Evolutionary conservation across 2,329 filamentous ascomycete species (phyloP).

Genomic region (Stenocarpella maydis): DNA sequence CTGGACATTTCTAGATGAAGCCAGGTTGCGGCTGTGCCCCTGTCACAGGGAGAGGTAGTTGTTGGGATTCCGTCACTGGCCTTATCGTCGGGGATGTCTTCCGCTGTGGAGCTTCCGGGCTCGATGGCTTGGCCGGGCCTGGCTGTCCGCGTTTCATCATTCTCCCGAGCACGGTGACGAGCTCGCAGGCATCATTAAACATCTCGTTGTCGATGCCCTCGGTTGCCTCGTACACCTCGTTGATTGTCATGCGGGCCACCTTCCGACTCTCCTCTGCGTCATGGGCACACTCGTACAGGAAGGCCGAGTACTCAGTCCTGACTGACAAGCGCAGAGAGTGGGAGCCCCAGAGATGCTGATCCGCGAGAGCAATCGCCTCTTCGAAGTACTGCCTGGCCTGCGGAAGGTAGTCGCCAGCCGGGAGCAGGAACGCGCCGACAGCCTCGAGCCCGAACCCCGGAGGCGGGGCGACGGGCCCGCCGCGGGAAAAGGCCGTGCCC

Average conservation of each 20-base stretch:
- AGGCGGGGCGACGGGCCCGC: conserved; percentile 65
- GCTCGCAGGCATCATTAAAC: conserved; percentile 88
- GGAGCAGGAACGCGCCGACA: conserved; percentile 79
- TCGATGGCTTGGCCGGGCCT: conserved; percentile 43
- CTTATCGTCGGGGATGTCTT: conserved; percentile 4
- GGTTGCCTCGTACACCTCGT: conserved; percentile 88
- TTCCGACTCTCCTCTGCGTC: conserved; percentile 79
- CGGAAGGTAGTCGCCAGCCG: conserved; percentile 81
- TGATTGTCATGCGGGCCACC: conserved; percentile 82
- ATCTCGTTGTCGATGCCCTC: conserved; percentile 96
- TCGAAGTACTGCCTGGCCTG: conserved; percentile 83
- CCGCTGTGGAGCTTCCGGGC: conserved; percentile 38
- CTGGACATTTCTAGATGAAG: conserved; percentile 13
- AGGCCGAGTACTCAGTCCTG: conserved; percentile 91
- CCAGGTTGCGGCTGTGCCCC: conserved; percentile 26
- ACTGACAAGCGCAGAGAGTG: conserved; percentile 90
- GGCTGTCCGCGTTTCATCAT: conserved; percentile 81
- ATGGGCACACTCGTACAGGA: conserved; percentile 91
- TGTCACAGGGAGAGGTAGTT: conserved; percentile 6
- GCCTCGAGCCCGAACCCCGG: conserved; percentile 61
- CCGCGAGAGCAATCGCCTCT: conserved; percentile 78
- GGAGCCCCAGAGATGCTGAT: conserved; percentile 80
- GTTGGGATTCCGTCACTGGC: conserved; percentile 16
- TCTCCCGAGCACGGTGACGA: conserved; percentile 84
- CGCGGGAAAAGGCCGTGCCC: conserved; percentile 47